These are phyloP conservation scores for Bryoglossum gracile DNA, from an alignment of 495 filamentous ascomycete genomes.

Conservation along the genomic window DNA sequence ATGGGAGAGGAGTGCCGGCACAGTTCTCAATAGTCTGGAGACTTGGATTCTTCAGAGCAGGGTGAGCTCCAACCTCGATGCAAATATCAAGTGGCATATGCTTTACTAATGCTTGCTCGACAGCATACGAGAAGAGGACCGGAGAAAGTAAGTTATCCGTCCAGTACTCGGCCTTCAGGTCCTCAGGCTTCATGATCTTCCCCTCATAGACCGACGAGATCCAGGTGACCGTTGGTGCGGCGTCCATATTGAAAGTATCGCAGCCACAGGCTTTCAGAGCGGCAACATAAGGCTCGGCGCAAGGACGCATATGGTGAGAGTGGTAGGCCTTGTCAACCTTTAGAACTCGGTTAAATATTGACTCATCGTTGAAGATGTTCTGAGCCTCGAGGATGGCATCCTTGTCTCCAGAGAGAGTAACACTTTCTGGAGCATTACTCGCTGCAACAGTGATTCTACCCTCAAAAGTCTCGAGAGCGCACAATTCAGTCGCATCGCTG, in stretches of 20 bases:
- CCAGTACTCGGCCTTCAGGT: constrained; percentile 38
- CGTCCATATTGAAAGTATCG: background rate
- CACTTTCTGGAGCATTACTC: constrained; percentile 36
- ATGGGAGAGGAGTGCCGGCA: constrained; percentile 10
- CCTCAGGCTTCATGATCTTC: background rate
- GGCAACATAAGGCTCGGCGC: constrained; percentile 7
- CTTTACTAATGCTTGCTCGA: constrained; percentile 9
- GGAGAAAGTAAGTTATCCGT: constrained; percentile 49
- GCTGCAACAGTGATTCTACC: constrained; percentile 36
- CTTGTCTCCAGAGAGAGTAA: constrained; percentile 42
- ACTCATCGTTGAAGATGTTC: constrained; percentile 37
- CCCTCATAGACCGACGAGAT: background rate
- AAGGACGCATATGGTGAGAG: constrained; percentile 47
- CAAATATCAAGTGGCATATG: constrained; percentile 21
- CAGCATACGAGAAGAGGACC: constrained; percentile 48
- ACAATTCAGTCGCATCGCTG: constrained; percentile 37
- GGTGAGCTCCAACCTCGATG: constrained; percentile 36
- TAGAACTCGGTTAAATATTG: constrained; percentile 34
- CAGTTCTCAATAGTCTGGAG: constrained; percentile 17
- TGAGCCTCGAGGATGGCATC: constrained; percentile 23
- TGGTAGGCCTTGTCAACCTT: constrained; percentile 55
- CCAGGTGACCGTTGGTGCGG: background rate
- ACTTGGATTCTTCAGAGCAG: constrained; percentile 35
- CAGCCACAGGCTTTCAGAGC: background rate
- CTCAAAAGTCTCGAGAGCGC: constrained; percentile 26